Evolutionary conservation across 495 filamentous ascomycete species (phyloP).

Genomic region (Aspergillus biplanus): DNA sequence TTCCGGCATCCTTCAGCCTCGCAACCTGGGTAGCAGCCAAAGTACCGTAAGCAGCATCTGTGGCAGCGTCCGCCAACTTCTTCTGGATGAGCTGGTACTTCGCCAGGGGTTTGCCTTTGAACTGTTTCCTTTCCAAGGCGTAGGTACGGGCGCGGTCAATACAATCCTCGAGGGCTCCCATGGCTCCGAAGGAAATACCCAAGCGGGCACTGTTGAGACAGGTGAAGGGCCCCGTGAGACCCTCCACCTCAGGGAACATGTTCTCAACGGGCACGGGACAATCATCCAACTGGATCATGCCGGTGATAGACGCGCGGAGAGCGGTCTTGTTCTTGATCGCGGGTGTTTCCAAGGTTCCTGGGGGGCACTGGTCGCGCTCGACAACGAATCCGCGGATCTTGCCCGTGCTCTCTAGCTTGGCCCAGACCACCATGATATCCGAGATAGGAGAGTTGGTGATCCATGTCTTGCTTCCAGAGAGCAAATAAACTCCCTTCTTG

Average conservation of each 20-base stretch:
- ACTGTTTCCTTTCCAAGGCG: constrained; percentile 89
- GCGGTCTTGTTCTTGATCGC: constrained; percentile 94
- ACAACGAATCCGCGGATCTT: constrained; percentile 96
- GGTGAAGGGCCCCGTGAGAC: constrained; percentile 85
- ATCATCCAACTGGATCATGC: constrained; percentile 95
- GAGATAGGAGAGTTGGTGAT: constrained; percentile 97
- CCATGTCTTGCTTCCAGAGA: constrained; percentile 94
- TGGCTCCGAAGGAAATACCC: constrained; percentile 91
- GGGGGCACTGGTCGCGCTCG: constrained; percentile 77
- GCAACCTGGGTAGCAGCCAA: constrained; percentile 88
- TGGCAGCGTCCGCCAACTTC: constrained; percentile 90
- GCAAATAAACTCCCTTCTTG: constrained; percentile 80
- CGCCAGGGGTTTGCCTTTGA: constrained; percentile 92
- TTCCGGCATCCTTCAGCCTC: constrained; percentile 87
- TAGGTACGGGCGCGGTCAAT: constrained; percentile 80
- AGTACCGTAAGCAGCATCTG: constrained; percentile 88
- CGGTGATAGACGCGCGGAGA: constrained; percentile 89
- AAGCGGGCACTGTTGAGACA: constrained; percentile 92
- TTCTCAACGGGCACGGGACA: constrained; percentile 88
- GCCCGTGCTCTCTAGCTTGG: constrained; percentile 84
- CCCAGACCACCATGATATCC: constrained; percentile 92
- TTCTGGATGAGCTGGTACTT: constrained; percentile 99
- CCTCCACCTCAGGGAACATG: constrained; percentile 92
- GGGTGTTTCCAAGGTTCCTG: constrained; percentile 89
- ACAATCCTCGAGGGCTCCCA: constrained; percentile 93